A percentile compares a stretch with the other conserved stretches of the same genome.
Conservation (phyloP, 2,329 filamentous ascomycete genomes). For the Metarhizium robertsii region DNA sequence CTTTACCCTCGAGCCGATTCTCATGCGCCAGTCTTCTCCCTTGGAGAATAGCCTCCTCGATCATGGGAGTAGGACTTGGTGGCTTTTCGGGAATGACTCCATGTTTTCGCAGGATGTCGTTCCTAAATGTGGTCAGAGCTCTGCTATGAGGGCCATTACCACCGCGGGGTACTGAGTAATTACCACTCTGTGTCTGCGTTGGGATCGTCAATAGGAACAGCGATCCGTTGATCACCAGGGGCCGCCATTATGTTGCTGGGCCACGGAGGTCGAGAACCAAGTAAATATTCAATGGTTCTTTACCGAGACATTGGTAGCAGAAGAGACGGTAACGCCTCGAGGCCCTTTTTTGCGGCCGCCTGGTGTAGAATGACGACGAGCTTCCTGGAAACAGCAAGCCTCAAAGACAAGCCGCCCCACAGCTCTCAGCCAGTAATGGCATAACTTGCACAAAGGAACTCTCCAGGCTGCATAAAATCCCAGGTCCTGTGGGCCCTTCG, state of each 20-base stretch:
- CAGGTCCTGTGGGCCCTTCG: constrained; percentile 1
- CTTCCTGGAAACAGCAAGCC: background rate
- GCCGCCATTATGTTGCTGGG: constrained; percentile 41
- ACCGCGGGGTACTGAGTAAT: constrained; percentile 14
- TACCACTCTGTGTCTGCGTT: constrained; percentile 98
- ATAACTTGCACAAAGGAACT: constrained; percentile 7
- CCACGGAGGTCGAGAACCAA: background rate
- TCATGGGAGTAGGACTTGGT: constrained; percentile 87
- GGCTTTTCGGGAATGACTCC: constrained; percentile 97
- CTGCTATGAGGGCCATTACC: constrained; percentile 3
- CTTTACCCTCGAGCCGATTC: constrained; percentile 87
- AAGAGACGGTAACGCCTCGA: background rate
- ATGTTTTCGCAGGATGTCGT: constrained; percentile 95
- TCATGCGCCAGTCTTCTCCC: constrained; percentile 78
- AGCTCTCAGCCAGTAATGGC: background rate
- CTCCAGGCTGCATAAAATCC: constrained; percentile 7
- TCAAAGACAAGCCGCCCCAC: background rate
- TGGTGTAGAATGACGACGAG: constrained; percentile 2
- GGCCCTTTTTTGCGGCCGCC: background rate
- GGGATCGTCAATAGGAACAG: constrained; percentile 85
- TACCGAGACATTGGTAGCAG: background rate
- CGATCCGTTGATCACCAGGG: constrained; percentile 53
- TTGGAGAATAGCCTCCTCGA: constrained; percentile 86
- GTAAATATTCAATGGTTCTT: background rate
- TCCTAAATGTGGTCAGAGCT: constrained; percentile 49